phyloP scores from a whole-genome alignment of 306 rosid species.

The Ormosia emarginata region DNA sequence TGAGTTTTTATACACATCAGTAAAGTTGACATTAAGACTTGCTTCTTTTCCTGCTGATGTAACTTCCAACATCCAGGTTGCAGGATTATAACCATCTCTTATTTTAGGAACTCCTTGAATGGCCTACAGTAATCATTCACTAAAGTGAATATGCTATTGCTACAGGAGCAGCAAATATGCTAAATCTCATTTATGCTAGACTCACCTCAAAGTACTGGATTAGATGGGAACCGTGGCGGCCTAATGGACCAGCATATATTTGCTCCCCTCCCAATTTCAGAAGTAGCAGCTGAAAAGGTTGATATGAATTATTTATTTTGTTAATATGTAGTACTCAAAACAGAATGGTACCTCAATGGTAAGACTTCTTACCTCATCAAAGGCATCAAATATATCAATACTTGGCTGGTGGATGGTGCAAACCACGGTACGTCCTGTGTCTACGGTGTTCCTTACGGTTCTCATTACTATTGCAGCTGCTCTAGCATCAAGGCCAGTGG shows the following conservation, averaged over 20 bases:
- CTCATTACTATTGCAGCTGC: slow-evolving; percentile 98
- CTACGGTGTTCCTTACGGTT: slow-evolving; percentile 88
- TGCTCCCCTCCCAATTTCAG: slow-evolving; percentile 83
- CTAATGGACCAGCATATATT: slow-evolving; percentile 72
- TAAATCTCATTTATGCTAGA: slow-evolving; percentile 2
- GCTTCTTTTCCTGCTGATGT: slow-evolving; percentile 71
- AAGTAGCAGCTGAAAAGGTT: slow-evolving; percentile 59
- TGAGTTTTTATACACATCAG: slow-evolving; percentile 41
- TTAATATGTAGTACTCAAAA: neutral
- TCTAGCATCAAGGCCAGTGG: slow-evolving; percentile 95
- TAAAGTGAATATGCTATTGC: neutral
- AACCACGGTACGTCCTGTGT: slow-evolving; percentile 91
- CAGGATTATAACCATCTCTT: slow-evolving; percentile 77
- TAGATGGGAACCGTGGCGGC: slow-evolving; percentile 57
- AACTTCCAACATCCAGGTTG: slow-evolving; percentile 93
- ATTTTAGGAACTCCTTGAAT: slow-evolving; percentile 71
- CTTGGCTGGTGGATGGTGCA: slow-evolving; percentile 98
- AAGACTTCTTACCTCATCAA: slow-evolving; percentile 70
- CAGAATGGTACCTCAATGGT: neutral
- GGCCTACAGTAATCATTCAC: slow-evolving; percentile 37
- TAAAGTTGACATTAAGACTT: slow-evolving; percentile 54
- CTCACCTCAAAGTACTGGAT: slow-evolving; percentile 76
- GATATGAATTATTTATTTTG: neutral
- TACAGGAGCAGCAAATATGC: neutral
- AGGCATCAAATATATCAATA: slow-evolving; percentile 88